Conservation (phyloP, 495 filamentous ascomycete species). For the Talaromyces wortmannii region DNA sequence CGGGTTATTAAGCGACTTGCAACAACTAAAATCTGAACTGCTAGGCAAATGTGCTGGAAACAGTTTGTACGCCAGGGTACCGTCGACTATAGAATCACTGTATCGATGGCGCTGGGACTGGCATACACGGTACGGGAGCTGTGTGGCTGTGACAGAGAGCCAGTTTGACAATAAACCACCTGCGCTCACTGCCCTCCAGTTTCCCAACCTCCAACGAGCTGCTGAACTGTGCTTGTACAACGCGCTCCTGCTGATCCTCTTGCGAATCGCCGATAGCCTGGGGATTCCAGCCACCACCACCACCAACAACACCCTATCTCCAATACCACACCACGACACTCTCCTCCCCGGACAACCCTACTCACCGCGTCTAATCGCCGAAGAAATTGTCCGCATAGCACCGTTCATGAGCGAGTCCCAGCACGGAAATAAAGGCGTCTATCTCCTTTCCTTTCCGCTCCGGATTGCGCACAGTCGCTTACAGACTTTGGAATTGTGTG, state of each 20-base stretch:
- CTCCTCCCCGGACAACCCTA: background rate
- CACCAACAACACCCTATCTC: too few species aligned
- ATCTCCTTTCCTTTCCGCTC: background rate
- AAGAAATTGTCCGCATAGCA: background rate
- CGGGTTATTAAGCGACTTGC: background rate
- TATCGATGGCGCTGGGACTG: too few species aligned
- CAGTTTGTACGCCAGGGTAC: too few species aligned
- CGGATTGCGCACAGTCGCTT: background rate
- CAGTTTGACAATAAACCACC: too few species aligned
- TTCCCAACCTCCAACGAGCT: background rate
- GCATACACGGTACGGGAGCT: too few species aligned
- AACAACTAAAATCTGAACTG: background rate
- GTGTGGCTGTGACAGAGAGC: too few species aligned
- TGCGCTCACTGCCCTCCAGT: background rate
- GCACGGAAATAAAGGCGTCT: background rate
- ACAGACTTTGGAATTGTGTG: background rate
- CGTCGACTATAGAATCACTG: too few species aligned
- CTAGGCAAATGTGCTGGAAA: background rate
- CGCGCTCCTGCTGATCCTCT: background rate
- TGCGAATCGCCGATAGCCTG: background rate
- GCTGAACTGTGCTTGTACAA: background rate
- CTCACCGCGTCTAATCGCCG: background rate
- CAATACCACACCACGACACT: background rate
- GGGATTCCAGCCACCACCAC: background rate
- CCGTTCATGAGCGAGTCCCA: background rate